Evolutionary conservation across 768 basidiomycete species (phyloP).

Genomic region (Mycena kentingensis): DNA sequence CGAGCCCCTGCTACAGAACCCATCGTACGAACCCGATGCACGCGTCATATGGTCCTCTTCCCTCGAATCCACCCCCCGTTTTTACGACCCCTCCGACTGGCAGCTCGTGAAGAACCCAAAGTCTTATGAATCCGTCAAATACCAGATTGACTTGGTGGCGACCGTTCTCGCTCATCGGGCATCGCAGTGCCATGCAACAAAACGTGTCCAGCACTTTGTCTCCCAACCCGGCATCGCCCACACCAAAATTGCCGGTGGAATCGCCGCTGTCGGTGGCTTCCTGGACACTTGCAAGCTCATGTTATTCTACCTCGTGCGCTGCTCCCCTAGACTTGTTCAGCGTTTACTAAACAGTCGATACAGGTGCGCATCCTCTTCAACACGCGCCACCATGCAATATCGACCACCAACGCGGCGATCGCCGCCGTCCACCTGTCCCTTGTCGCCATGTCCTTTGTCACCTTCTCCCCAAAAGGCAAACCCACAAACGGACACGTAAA

Average conservation of each 20-base stretch:
- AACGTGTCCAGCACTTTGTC: constrained; percentile 56
- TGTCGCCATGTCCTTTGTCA: constrained; percentile 53
- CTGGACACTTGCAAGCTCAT: constrained; percentile 51
- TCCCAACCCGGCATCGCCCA: constrained; percentile 71
- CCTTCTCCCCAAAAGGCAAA: constrained; percentile 30
- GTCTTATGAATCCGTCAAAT: constrained; percentile 75
- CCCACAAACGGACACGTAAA: constrained; percentile 17
- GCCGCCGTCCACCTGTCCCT: constrained; percentile 68
- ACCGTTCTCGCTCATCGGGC: constrained; percentile 54
- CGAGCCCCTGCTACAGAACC: constrained; percentile 51
- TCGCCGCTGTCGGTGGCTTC: constrained; percentile 43
- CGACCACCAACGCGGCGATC: constrained; percentile 63
- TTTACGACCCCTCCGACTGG: constrained; percentile 68
- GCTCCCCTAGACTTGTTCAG: not conserved
- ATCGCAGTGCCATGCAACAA: constrained; percentile 26
- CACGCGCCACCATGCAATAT: constrained; percentile 66
- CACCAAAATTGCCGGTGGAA: constrained; percentile 58
- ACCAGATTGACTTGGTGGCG: constrained; percentile 72
- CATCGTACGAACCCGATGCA: constrained; percentile 43
- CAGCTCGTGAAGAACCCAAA: constrained; percentile 61
- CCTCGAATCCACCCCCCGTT: constrained; percentile 55
- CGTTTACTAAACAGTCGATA: constrained; percentile 9
- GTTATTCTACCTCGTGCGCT: constrained; percentile 67
- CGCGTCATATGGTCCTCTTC: constrained; percentile 84
- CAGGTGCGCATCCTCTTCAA: constrained; percentile 67